These are phyloP conservation scores for Phymatotrichopsis omnivora DNA, from an alignment of 2,329 filamentous ascomycete genomes.

Conservation along the genomic window DNA sequence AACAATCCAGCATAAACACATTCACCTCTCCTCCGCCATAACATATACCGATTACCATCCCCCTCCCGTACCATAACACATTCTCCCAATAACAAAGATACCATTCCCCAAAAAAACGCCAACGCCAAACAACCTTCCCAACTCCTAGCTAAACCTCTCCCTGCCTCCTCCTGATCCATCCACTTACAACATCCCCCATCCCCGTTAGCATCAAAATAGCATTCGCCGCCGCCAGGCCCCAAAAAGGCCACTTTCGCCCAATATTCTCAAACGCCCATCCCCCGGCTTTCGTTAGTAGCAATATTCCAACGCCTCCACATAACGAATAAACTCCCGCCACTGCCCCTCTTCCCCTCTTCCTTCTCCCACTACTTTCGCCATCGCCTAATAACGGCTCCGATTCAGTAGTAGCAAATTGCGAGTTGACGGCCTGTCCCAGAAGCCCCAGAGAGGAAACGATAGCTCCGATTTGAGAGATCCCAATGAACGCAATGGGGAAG, in stretches of 20 bases:
- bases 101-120: too few species aligned
- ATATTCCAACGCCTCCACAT: slow-evolving; percentile 78
- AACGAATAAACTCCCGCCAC: slow-evolving; percentile 91
- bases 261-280: slow-evolving; percentile 73
- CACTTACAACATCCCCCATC: too few species aligned
- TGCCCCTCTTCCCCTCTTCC: slow-evolving; percentile 81
- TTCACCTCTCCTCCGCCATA: slow-evolving; percentile 10
- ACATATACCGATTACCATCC: too few species aligned
- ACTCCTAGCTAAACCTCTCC: too few species aligned
- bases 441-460: slow-evolving; percentile 94
- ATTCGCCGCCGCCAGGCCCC: slow-evolving; percentile 88
- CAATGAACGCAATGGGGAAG: slow-evolving; percentile 59
- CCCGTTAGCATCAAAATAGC: too few species aligned
- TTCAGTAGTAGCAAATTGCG: slow-evolving; percentile 29
- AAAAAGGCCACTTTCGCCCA: slow-evolving; percentile 73
- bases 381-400: slow-evolving; percentile 36
- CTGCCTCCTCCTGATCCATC: too few species aligned
- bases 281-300: slow-evolving; percentile 83
- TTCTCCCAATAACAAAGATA: too few species aligned
- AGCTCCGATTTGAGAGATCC: slow-evolving; percentile 87
- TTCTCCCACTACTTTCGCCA: slow-evolving; percentile 29
- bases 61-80: too few species aligned
- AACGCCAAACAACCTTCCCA: too few species aligned
- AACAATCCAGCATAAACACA: slow-evolving; percentile 9
- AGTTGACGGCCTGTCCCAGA: slow-evolving; percentile 63